Evolutionary conservation across 2,329 filamentous ascomycete genomes (phyloP).

Genomic region (Hypoxylon sp.): DNA sequence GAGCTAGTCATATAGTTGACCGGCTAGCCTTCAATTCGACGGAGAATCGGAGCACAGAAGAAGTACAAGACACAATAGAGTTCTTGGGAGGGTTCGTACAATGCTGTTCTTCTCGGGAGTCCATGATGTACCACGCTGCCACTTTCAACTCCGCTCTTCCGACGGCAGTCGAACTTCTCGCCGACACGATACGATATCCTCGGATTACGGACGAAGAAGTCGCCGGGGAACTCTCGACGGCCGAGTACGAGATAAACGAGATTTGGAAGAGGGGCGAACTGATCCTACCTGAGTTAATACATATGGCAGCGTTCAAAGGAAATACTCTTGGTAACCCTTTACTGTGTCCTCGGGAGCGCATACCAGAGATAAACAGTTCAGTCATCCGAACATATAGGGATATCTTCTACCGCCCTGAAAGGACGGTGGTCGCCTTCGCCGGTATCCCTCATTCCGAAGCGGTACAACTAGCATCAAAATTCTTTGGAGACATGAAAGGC

Average conservation of each 20-base stretch:
- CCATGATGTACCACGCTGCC: constrained; percentile 98
- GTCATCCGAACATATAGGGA: constrained; percentile 85
- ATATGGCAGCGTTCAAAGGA: constrained; percentile 95
- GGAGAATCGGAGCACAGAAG: constrained; percentile 77
- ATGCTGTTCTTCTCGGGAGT: constrained; percentile 94
- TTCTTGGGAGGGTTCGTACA: constrained; percentile 95
- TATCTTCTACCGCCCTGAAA: constrained; percentile 88
- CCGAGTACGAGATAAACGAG: constrained; percentile 94
- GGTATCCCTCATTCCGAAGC: constrained; percentile 88
- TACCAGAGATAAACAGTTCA: constrained; percentile 79
- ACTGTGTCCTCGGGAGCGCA: constrained; percentile 87
- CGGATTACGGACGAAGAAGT: constrained; percentile 90
- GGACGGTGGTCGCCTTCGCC: constrained; percentile 95
- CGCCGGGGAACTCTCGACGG: constrained; percentile 87
- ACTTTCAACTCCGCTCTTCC: constrained; percentile 96
- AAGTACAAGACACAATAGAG: constrained; percentile 91
- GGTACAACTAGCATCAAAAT: constrained; percentile 82
- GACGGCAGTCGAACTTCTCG: constrained; percentile 84
- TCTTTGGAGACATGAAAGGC: constrained; percentile 91
- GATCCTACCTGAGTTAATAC: constrained; percentile 93
- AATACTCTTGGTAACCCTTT: constrained; percentile 96
- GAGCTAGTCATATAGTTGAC: constrained; percentile 97
- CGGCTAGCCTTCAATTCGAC: constrained; percentile 95
- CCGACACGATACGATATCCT: constrained; percentile 93
- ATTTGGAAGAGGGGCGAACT: constrained; percentile 98